Base-by-base conservation (phyloP, 805 yeast species). In the Candida germanica region DNA sequence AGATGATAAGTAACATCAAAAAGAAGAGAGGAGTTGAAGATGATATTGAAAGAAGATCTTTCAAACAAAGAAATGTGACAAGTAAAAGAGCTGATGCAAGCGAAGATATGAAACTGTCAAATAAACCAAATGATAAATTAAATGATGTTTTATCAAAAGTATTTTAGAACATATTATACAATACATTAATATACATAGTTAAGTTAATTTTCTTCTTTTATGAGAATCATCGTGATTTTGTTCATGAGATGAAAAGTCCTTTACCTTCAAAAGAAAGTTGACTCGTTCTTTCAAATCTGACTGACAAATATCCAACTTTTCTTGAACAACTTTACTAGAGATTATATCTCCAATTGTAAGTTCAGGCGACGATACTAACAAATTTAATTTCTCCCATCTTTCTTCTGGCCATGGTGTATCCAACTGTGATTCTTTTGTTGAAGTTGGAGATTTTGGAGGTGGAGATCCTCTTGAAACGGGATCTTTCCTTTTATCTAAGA, bases 1-100 rank as follows among this genome's bases (percentile, higher is more conserved):
- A 87, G 68, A 82, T 82, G 81, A 71, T 87, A 34, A 72, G 75
- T 29, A 80, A 79, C 39, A 86, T 88, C 5, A 75, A 75, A 59
- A 64, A 71, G 44, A 60, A 53, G 39, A 54, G 50, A 19, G 37
- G 37, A 13, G 26, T 34, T 12, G 44, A 36, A 5, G 50, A 48
- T 6, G 58, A 56, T 2, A 49, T 52, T 2, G 64, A 63, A 15
- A 65, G 80, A 49, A 71, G 91, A 54, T 68, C 64, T 13, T 87
- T 87, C 57, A 75, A 73, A 40, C 98, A 89, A 58, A 53, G 87
- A 44, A 71, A 71, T 23, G 82, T 84, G 12, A 64, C 79, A 9
- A 77, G 87, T 6, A 73, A 73, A 11, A 73, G 94, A 48, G 82
- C 87, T 0, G 77, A 73, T 40, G 88, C 86, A 8, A 65, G 69